These are phyloP conservation scores for Conticribra weissflogii DNA, from an alignment of 108 stramenopile genomes.

Conservation along the genomic window DNA sequence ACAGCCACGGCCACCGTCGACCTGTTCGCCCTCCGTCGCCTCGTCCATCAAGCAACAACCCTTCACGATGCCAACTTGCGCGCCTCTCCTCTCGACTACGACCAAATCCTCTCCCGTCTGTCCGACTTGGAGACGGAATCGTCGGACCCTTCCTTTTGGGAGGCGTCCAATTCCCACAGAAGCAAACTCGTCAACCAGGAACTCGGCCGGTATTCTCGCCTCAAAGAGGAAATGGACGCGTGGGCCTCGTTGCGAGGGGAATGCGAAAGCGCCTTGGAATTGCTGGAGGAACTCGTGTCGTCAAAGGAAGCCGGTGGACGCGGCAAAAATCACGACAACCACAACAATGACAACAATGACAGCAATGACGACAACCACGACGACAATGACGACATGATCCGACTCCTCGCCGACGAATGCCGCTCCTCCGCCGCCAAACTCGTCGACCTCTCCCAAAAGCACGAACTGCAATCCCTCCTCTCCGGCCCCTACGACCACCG, in stretches of 20 bases:
- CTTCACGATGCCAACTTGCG: constrained; percentile 22
- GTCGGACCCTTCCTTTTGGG: constrained; percentile 70
- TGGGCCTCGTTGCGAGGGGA: constrained; percentile 67
- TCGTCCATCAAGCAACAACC: constrained; percentile 6
- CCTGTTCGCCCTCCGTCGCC: constrained; percentile 22
- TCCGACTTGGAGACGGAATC: constrained; percentile 64
- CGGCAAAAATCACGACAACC: not conserved
- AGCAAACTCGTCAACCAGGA: constrained; percentile 55
- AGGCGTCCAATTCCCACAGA: constrained; percentile 52
- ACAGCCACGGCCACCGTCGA: constrained; percentile 4
- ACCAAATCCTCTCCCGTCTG: constrained; percentile 17
- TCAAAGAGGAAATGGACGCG: constrained; percentile 40
- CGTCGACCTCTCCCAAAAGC: constrained; percentile 54
- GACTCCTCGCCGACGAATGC: constrained; percentile 56
- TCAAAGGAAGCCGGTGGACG: not conserved
- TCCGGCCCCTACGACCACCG: constrained; percentile 75
- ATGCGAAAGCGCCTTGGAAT: constrained; percentile 57
- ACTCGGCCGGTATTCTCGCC: constrained; percentile 44
- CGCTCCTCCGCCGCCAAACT: constrained; percentile 37
- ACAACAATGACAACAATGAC: constrained; percentile 1
- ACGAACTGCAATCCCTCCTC: constrained; percentile 73
- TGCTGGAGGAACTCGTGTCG: constrained; percentile 42
- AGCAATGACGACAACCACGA: not conserved
- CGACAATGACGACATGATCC: constrained; percentile 49
- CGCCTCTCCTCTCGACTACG: not conserved